Base-by-base conservation (phyloP, 2,329 filamentous ascomycete genomes). In the Neofusicoccum kwambonambiense region DNA sequence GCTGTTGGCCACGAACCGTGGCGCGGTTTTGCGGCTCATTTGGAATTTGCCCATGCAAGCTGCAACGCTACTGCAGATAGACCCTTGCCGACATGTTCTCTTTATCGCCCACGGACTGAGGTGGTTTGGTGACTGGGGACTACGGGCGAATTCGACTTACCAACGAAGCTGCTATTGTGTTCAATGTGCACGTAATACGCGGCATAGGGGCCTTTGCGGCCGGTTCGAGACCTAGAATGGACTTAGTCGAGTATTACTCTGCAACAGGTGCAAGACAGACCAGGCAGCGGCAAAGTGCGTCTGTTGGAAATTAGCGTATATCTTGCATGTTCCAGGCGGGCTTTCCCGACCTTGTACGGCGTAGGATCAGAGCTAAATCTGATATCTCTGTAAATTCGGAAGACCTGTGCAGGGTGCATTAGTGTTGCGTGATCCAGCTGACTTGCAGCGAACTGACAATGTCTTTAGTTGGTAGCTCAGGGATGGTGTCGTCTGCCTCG, bases 171-270 rank as follows among this genome's bases (percentile, higher is more conserved):
- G 19, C 71, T 73, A 27, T 80, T 81, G 11, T 93, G 92, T 74
- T 94, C 87, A 68, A 91, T 84, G 75, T 96, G 92, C 19, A 97
- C 79, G 78, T 96, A 97, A 79, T 97, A 97, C 73, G 88, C 89
- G 6, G 93, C 93, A 76, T 95, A 96, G 9, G 90, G 89, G 0
- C 92, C 92, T 77, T 97, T 96, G 63, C 90, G 86, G 19, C 93
- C 93, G 0, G 92, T 96, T 19, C 93, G 88, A 64, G 91, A 95
- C 87, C 84, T 86, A 68, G 50, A 49, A 19, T 12, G 19, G 27
- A 67, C 22, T 67, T 35, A 56, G 50, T 66, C 63, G 63, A 54
- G 42, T 65, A 47, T 22, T 19, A 39, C 17, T 57, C 52, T 56
- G 60, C 52, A 12, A 7, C n/a, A 56, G 31, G 22, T 39, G 17